Evolutionary conservation across 352 stramenopile species (phyloP).

Genomic region (Globisporangium alternatum): DNA sequence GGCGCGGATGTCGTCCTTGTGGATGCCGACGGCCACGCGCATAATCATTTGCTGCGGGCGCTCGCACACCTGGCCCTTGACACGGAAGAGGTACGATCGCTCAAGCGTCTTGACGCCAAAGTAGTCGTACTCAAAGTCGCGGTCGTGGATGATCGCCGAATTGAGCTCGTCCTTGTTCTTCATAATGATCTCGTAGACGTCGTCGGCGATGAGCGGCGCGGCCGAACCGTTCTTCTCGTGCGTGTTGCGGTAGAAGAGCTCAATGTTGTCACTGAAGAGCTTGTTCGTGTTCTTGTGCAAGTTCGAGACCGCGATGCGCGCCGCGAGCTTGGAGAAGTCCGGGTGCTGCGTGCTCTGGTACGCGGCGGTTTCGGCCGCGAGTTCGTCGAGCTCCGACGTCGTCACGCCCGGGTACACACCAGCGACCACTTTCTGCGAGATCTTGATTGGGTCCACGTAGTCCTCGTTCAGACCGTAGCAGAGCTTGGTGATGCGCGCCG

Average conservation of each 20-base stretch:
- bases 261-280: slow-evolving; percentile 93
- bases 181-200: slow-evolving; percentile 96
- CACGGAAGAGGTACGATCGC: slow-evolving; percentile 95
- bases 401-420: slow-evolving; percentile 98
- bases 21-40: slow-evolving; percentile 97
- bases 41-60: slow-evolving; percentile 99
- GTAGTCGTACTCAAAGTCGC: slow-evolving; percentile 99
- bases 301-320: slow-evolving; percentile 98
- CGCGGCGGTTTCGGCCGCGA: slow-evolving; percentile 97
- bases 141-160: slow-evolving; percentile 95
- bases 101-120: slow-evolving; percentile 99
- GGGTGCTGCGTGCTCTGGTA: slow-evolving; percentile 97
- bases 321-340: slow-evolving; percentile 98
- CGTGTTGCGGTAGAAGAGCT: slow-evolving; percentile 93
- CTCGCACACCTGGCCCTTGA: slow-evolving; percentile 95
- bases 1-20: slow-evolving; percentile 93
- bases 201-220: slow-evolving; percentile 93
- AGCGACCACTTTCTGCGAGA: slow-evolving; percentile 99
- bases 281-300: slow-evolving; percentile 99
- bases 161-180: slow-evolving; percentile 95
- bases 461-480: slow-evolving; percentile 97
- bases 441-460: slow-evolving; percentile 96
- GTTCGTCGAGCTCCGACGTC: slow-evolving; percentile 98
- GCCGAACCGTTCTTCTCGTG: slow-evolving; percentile 95
- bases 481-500: slow-evolving; percentile 96